Percentiles rank a stretch among this genome's conserved stretches.
Conservation (phyloP, 305 asterid species). For the Ajuga reptans region DNA sequence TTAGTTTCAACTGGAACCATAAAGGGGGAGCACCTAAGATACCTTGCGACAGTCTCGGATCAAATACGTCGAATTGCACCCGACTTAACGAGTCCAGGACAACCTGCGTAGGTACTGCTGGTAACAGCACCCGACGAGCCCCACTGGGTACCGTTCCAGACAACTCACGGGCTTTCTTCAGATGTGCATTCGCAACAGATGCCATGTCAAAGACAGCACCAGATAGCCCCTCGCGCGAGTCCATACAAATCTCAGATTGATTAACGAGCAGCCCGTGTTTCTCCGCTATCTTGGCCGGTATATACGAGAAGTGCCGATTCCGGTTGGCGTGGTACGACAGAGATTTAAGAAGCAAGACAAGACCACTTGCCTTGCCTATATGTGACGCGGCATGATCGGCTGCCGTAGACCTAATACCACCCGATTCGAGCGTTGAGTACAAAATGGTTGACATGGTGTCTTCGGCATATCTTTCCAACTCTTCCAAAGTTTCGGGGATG, state of each 20-base stretch:
- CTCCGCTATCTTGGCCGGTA: constrained; percentile 67
- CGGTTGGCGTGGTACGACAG: constrained; percentile 70
- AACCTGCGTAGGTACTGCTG: constrained; percentile 74
- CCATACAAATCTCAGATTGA: constrained; percentile 39
- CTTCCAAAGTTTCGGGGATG: constrained; percentile 50
- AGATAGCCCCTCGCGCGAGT: constrained; percentile 56
- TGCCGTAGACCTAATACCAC: constrained; percentile 57
- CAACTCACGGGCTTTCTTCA: constrained; percentile 68
- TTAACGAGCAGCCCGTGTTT: constrained; percentile 56
- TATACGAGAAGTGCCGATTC: constrained; percentile 46
- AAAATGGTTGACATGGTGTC: constrained; percentile 76
- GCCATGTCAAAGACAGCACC: constrained; percentile 82
- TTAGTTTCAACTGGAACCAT: constrained; percentile 76
- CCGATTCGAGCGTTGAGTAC: constrained; percentile 78
- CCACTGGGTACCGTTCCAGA: constrained; percentile 59
- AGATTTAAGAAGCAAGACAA: constrained; percentile 67
- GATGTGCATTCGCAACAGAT: constrained; percentile 70
- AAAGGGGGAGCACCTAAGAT: constrained; percentile 62
- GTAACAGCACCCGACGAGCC: constrained; percentile 62
- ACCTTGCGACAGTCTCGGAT: constrained; percentile 59
- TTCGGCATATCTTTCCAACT: constrained; percentile 73
- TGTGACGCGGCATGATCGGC: constrained; percentile 98
- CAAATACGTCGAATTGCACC: constrained; percentile 75
- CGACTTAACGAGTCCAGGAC: constrained; percentile 53
- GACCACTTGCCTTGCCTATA: constrained; percentile 93